phyloP scores from a whole-genome alignment of 2,329 filamentous ascomycete genomes.

The Corniculantispora saksenae region DNA sequence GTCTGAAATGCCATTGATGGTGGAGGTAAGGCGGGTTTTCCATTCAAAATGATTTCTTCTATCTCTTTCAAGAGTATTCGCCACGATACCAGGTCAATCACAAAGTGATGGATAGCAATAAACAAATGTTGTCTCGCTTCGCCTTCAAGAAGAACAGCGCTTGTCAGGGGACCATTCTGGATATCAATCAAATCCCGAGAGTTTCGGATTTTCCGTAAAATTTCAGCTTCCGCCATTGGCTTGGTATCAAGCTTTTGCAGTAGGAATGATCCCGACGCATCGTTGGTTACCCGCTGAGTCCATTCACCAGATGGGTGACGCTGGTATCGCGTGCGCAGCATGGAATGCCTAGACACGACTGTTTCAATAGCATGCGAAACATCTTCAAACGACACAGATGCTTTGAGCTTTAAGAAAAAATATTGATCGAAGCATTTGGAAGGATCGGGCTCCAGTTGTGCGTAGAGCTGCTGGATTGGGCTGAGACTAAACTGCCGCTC shows the following conservation, averaged over 20 bases:
- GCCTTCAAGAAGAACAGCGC: not conserved
- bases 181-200: constrained; percentile 5
- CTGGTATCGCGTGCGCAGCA: constrained; percentile 31
- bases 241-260: constrained; percentile 18
- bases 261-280: constrained; percentile 25
- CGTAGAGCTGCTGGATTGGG: not conserved
- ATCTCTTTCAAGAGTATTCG: constrained; percentile 42
- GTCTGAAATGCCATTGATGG: constrained; percentile 35
- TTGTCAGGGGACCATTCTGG: constrained; percentile 29
- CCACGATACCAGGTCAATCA: constrained; percentile 45
- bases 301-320: constrained; percentile 5
- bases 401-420: constrained; percentile 1
- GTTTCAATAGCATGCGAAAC: not conserved
- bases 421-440: constrained; percentile 21
- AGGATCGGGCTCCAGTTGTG: not conserved
- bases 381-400: not conserved
- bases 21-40: constrained; percentile 21
- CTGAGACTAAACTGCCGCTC: not conserved
- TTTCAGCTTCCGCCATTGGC: not conserved
- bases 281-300: constrained; percentile 23
- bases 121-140: constrained; percentile 28
- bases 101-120: constrained; percentile 33
- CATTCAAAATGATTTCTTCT: constrained; percentile 35
- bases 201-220: constrained; percentile 18
- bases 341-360: constrained; percentile 28